Conservation (phyloP, 805 yeast species). For the Wickerhamomyces alni region DNA sequence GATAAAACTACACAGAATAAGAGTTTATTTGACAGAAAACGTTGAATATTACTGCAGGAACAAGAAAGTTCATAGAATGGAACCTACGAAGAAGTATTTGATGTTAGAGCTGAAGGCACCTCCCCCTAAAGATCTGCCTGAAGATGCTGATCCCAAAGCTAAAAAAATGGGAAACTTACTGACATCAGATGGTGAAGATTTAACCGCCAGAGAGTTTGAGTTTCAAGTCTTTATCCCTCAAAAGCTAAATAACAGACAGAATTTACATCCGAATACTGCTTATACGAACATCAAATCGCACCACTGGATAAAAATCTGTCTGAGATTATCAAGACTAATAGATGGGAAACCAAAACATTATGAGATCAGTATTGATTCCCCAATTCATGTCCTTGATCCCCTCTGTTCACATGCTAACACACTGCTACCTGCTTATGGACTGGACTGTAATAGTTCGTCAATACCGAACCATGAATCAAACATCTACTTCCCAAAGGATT, state of each 20-base stretch:
- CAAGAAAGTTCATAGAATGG: constrained; percentile 86
- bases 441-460: constrained; percentile 9
- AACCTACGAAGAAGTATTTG: constrained; percentile 78
- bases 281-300: constrained; percentile 76
- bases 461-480: constrained; percentile 27
- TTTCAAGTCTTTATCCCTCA: constrained; percentile 84
- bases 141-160: constrained; percentile 29
- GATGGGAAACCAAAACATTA: constrained; percentile 77
- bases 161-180: constrained; percentile 36
- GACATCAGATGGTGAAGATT: constrained; percentile 38
- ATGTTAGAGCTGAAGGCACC: constrained; percentile 76
- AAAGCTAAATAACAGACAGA: constrained; percentile 46
- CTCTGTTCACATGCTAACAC: constrained; percentile 79
- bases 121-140: constrained; percentile 26
- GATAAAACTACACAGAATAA: constrained; percentile 74
- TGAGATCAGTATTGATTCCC: constrained; percentile 93
- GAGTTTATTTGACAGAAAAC: constrained; percentile 84
- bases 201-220: constrained; percentile 74
- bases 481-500: constrained; percentile 33
- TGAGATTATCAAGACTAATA: constrained; percentile 68
- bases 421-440: constrained; percentile 64
- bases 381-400: constrained; percentile 75
- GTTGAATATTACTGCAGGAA: constrained; percentile 84
- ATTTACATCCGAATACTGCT: constrained; percentile 81
- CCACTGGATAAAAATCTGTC: constrained; percentile 92